Evolutionary conservation across 2,329 filamentous ascomycete genomes (phyloP), one percentile per base, ranked within the genome.

Genomic region (Xylogone sp.): DNA sequence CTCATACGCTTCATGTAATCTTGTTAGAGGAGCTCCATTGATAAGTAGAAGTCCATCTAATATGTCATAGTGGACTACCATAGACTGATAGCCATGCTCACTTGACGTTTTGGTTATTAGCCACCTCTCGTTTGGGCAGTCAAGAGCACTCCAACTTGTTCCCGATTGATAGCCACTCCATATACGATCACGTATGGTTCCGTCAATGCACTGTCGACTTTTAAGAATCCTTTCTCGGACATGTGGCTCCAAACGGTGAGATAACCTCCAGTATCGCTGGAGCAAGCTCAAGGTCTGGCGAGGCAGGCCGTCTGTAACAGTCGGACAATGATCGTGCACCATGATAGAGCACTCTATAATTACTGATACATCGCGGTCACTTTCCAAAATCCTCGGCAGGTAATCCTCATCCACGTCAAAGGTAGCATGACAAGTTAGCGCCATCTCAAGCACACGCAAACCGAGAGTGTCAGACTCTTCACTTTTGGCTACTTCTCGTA

Each of bases 11-110:
- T 10, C 2, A 0, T 80, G 80, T 0, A 83, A 66, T 2, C 74
- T 69, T 3, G 70, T 61, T 0, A 82, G 56, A 0, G 77, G 79
- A 1, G 65, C 42, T 0, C 80, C 79, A 51, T 82, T 70, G 0
- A 84, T 71, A 0, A 82, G 67, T 0, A 86, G 63, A 21, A 75
- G 68, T 0, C 75, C 79, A 0, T 69, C 75, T 2, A 85, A 55
- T 0, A 81, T 46, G 53, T 81, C 79, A 55, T 75, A 75, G 21
- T 76, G 71, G 3, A 79, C 68, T 2, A 24, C 5, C 20, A 67
- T 55, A 3, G 54, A 24, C 2, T 21, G 31, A 21, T 42, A 29
- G 16, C 46, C 46, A n/a, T 13, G 18, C 16, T 52, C 8, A 9
- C 21, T 21, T 27, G 21, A 48, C 3, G 62, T 65, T 5, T 42